Evolutionary conservation across 768 basidiomycete genomes (phyloP), one percentile per base, ranked within the genome.

Genomic region (Amanita fuliginea): DNA sequence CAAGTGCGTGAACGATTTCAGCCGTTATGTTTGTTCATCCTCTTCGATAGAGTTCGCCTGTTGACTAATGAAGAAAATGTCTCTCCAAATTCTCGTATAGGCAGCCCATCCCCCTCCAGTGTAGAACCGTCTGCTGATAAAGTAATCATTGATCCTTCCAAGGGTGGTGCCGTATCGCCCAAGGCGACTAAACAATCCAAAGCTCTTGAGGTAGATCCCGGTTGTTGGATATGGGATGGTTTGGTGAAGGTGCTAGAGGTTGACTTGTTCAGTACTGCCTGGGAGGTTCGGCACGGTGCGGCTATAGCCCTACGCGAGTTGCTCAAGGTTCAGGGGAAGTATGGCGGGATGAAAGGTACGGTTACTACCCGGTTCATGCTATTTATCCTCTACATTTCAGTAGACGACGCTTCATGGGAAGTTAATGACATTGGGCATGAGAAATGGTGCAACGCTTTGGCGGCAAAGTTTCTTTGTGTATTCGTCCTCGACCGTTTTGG

Each of bases 401-500:
- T 47, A 86, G 87, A 76, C 51, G 74, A 72, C 42, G 53, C 71
- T 16, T 69, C 76, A 2, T 56, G 52, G 47, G 65, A 70, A 47
- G 80, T 81, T 59, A 93, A 93, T 55, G 72, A 74, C 16, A 62
- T 69, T 36, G 72, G 72, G 0, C 90, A 93, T 57, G 86, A 89
- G 63, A 75, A 75, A 57, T 95, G 92, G 92, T 91, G 88, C 64
- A 94, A 94, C 53, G 80, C 83, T 51, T 67, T 98, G 13, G 85
- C 90, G 2, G 80, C 88, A 8, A 85, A 85, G 56, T 77, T 96
- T 45, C 76, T 98, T 2, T 86, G 83, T 56, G 81, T 98, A 7
- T 86, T 98, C 54, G 86, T 95, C 28, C 72, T 97, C 21, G 96
- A 99, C 62, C 82, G 96, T n/a, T 99, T 99, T 58, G 92, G 94